Conservation (phyloP, 139 green algal species). For the Yamagishiella unicocca region DNA sequence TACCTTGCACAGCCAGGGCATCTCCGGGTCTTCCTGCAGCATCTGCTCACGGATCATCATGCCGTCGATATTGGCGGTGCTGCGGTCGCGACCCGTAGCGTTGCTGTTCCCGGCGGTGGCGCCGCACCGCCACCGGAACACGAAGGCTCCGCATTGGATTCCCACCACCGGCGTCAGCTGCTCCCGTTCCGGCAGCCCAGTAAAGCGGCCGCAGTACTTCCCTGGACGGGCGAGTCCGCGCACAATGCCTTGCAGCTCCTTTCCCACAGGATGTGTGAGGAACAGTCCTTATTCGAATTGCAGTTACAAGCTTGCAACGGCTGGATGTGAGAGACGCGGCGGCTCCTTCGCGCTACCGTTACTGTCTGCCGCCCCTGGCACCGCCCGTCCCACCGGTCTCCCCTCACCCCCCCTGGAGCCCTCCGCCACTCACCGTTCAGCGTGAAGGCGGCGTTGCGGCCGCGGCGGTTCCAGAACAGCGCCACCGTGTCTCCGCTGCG, state of each 20-base stretch:
- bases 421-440: constrained; percentile 27
- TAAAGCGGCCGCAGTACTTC: constrained; percentile 32
- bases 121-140: constrained; percentile 26
- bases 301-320: no score
- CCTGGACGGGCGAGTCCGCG: no score
- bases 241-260: no score
- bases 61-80: constrained; percentile 8
- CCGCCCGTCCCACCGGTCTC: no score
- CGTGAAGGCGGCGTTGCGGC: neutral
- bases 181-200: neutral
- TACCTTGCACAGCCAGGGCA: constrained; percentile 46
- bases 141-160: constrained; percentile 20
- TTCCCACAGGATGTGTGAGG: no score
- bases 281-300: no score
- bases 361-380: no score
- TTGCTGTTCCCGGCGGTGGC: neutral
- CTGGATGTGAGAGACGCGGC: no score
- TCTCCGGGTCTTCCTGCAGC: constrained; percentile 44
- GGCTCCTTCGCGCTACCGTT: no score
- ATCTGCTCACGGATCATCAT: constrained; percentile 40
- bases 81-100: neutral
- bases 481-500: constrained; percentile 14
- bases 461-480: constrained; percentile 40
- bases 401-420: no score
- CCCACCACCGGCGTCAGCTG: constrained; percentile 12